Conservation (phyloP, 2,329 filamentous ascomycete species). For the Aspergillus sp. region DNA sequence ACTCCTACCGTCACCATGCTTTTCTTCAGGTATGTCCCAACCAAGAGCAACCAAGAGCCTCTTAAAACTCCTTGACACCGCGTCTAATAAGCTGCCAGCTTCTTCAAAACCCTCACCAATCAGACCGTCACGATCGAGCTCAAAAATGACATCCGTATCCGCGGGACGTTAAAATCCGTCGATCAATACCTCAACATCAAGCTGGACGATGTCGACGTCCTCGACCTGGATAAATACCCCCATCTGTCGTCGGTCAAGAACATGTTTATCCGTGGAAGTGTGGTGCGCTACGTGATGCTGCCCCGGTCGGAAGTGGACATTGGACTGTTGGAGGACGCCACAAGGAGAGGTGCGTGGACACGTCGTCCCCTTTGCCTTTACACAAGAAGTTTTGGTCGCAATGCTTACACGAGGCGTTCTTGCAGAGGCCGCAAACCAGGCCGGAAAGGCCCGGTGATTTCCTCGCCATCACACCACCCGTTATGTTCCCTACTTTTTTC, state of each 20-base stretch:
- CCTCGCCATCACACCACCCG: not conserved
- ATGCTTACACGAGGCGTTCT: slow-evolving; percentile 10
- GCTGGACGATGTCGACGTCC: slow-evolving; percentile 88
- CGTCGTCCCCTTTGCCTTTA: not conserved
- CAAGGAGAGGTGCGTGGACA: slow-evolving; percentile 65
- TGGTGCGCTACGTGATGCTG: slow-evolving; percentile 88
- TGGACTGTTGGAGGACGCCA: slow-evolving; percentile 84
- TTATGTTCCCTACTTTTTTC: slow-evolving; percentile 14
- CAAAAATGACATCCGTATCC: slow-evolving; percentile 98
- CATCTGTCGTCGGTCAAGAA: slow-evolving; percentile 91
- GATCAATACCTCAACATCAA: slow-evolving; percentile 99
- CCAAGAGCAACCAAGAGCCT: not conserved
- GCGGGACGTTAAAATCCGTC: slow-evolving; percentile 91
- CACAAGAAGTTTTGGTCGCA: not conserved
- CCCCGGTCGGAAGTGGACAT: slow-evolving; percentile 80
- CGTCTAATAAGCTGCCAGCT: slow-evolving; percentile 52
- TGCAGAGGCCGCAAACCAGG: slow-evolving; percentile 50
- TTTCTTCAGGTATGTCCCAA: slow-evolving; percentile 49
- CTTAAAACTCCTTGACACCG: not conserved
- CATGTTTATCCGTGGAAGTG: slow-evolving; percentile 90
- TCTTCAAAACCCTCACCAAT: slow-evolving; percentile 99
- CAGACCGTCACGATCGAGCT: slow-evolving; percentile 97
- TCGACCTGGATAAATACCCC: slow-evolving; percentile 92
- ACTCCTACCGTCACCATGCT: slow-evolving; percentile 41
- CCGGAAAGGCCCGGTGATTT: slow-evolving; percentile 45